A percentile compares a stretch with the other conserved stretches of the same genome.
phyloP scores from a whole-genome alignment of 495 filamentous ascomycete species.

The Astrothelium macrocarpum region DNA sequence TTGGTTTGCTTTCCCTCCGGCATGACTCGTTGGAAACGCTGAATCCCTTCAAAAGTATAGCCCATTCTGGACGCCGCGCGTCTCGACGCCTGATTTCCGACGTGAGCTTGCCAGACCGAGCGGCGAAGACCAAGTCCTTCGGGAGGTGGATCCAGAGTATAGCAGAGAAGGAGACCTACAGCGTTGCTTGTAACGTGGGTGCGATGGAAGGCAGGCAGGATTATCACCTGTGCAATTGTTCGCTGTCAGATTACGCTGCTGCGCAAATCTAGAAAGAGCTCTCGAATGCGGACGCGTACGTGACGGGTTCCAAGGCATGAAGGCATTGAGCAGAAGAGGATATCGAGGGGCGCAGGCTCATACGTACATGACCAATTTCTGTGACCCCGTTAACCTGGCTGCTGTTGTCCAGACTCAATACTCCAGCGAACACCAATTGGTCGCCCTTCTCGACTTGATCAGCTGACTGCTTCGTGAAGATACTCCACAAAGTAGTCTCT shows the following conservation, averaged over 20 bases:
- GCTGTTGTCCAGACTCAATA: not conserved
- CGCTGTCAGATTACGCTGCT: not conserved
- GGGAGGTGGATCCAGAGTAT: conserved; percentile 22
- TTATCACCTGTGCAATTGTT: conserved; percentile 14
- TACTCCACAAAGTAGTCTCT: not conserved
- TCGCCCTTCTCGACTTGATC: not conserved
- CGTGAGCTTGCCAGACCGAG: conserved; percentile 26
- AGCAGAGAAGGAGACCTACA: conserved; percentile 26
- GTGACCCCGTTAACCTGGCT: not conserved
- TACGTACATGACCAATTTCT: not conserved
- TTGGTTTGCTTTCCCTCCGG: conserved; percentile 10
- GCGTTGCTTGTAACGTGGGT: conserved; percentile 31
- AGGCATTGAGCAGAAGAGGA: not conserved
- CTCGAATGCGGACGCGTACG: not conserved
- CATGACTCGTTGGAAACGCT: conserved; percentile 25
- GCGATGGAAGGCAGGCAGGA: conserved; percentile 23
- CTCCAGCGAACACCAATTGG: not conserved
- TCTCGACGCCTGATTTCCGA: conserved; percentile 21
- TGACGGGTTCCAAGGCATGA: not conserved
- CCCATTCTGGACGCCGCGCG: conserved; percentile 25
- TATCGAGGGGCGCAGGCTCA: not conserved
- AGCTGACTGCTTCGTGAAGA: not conserved
- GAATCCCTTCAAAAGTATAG: conserved; percentile 25
- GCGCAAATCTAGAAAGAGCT: not conserved
- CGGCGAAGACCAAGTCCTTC: conserved; percentile 26